Base-by-base conservation (phyloP, 164 flowering plant genomes). In the Cinnamomum micranthum region DNA sequence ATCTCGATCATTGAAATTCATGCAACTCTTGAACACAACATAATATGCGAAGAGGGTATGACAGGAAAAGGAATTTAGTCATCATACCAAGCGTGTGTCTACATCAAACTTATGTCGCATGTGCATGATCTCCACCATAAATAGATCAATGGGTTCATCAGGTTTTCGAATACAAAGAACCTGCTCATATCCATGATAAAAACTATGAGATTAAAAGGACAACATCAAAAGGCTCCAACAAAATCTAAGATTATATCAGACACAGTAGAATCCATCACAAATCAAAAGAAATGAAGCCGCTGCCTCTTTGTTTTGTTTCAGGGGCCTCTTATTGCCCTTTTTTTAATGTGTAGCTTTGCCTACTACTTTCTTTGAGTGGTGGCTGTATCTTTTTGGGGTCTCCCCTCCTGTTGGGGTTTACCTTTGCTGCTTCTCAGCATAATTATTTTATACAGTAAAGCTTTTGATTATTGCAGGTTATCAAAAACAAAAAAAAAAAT, bases 121-220 rank as follows among this genome's bases (percentile, higher is more conserved):
- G 85, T 96, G 99, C 98, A 96, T 96, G 77, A 96, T 91, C 84
- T 96, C 99, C 77, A 96, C 99, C 99, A 96, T 96, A 82, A 96
- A 96, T 19, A 96, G 82, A 82, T 96, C 99, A 78, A 92, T 88
- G 27, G 91, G 79, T 75, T 94, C 99, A 33, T 89, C 92, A 62
- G 97, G 94, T 79, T 96, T 96, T 68, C 97, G 91, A 70, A 96
- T 87, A 84, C 98, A 91, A 50, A 96, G 97, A 25, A 96, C 98
- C 99, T 96, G 81, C 62, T 52, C 62, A 80, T 15, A 64, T 12
- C 62, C 70, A 73, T 31, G 12, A 64, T 27, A 24, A 12, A 68
- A n/a, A 13, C 17, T n/a, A 31, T 68, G 22, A 65, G 17, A 28
- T 25, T 17, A 27, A 66, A 66, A 22, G 10, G 31, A n/a, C 25